phyloP scores from a whole-genome alignment of 306 rosid genomes.

The Alnus glutinosa region DNA sequence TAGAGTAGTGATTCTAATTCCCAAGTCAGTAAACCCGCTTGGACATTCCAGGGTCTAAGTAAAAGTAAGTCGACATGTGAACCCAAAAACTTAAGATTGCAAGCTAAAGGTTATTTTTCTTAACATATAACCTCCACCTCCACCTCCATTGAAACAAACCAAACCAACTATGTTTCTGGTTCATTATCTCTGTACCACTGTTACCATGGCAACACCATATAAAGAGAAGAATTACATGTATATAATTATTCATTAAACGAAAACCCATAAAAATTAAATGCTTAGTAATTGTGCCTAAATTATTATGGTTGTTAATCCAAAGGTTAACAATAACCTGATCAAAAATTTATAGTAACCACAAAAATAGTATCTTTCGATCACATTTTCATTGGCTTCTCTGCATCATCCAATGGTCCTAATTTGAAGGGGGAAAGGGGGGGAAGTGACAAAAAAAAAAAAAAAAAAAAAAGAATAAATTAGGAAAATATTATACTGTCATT shows the following conservation, averaged over 20 bases:
- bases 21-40: not conserved
- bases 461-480: not conserved
- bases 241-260: not conserved
- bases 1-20: not conserved
- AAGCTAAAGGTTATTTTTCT: not conserved
- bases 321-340: not conserved
- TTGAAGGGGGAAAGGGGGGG: not conserved
- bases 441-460: no score
- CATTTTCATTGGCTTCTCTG: not conserved
- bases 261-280: not conserved
- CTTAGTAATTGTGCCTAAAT: not conserved
- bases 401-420: not conserved
- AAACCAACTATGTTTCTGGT: conserved; percentile 22
- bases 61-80: not conserved
- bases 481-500: not conserved
- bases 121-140: conserved; percentile 10
- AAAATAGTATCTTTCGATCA: not conserved
- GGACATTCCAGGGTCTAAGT: not conserved
- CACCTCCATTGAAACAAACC: conserved; percentile 16
- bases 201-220: not conserved
- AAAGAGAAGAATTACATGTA: conserved; percentile 3
- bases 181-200: conserved; percentile 1
- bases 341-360: not conserved
- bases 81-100: not conserved
- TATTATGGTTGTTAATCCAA: not conserved